Evolutionary conservation across 192 early-diverging fungal species (phyloP).

Genomic region (Gamsiella multidivaricata): DNA sequence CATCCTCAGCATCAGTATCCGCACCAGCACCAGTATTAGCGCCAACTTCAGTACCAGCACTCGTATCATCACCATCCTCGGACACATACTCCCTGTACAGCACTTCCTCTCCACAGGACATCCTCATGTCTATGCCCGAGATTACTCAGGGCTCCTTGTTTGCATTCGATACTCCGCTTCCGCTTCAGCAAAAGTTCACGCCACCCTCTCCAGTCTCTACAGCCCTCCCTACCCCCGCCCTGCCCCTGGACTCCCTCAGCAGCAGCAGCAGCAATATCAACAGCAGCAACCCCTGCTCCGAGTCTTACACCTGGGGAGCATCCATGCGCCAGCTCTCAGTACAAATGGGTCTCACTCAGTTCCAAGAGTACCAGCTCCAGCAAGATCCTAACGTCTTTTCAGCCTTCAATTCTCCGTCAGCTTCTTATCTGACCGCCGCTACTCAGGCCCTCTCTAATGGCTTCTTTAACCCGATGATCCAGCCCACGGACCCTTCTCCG

Average conservation of each 20-base stretch:
- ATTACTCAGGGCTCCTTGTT: conserved; percentile 14
- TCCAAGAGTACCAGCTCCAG: conserved; percentile 42
- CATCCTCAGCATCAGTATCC: not conserved
- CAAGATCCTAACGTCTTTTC: conserved; percentile 33
- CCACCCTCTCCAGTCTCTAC: not conserved
- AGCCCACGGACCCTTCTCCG: conserved; percentile 1
- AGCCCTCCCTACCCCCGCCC: not conserved
- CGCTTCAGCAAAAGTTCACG: conserved; percentile 8
- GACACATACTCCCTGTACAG: conserved; percentile 30
- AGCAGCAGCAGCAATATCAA: not conserved
- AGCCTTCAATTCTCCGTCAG: conserved; percentile 13
- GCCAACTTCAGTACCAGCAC: too few species aligned
- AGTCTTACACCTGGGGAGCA: not conserved
- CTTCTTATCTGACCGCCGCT: conserved; percentile 42
- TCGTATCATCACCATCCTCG: not conserved
- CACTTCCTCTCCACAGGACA: conserved; percentile 30
- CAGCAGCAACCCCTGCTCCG: not conserved
- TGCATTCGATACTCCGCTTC: conserved; percentile 11
- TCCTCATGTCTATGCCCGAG: conserved; percentile 30
- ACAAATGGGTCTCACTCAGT: conserved; percentile 14
- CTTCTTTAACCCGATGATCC: conserved; percentile 14
- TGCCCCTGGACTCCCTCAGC: not conserved
- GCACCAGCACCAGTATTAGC: conserved; percentile 2
- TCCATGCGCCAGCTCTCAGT: conserved; percentile 1
- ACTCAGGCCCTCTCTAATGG: conserved; percentile 25